A percentile compares a stretch with the other conserved stretches of the same genome.
Evolutionary conservation across 768 basidiomycete species (phyloP).

Genomic region (Cystofilobasidium macerans): DNA sequence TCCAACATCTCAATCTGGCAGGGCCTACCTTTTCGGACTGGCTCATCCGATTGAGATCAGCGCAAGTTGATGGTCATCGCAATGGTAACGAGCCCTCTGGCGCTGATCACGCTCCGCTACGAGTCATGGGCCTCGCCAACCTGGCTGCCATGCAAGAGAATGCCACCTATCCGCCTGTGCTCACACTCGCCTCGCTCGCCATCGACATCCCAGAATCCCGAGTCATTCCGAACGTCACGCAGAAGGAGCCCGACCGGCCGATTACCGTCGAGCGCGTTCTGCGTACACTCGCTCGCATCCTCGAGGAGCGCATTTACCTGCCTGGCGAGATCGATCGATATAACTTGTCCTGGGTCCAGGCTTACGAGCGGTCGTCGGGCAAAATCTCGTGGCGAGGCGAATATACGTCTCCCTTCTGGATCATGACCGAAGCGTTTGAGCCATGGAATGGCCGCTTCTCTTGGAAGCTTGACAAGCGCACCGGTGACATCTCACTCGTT

Average conservation of each 20-base stretch:
- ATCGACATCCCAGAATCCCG: not conserved
- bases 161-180: not conserved
- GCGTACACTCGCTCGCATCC: not conserved
- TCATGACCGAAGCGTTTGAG: not conserved
- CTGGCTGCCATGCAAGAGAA: not conserved
- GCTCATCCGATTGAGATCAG: not conserved
- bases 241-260: not conserved
- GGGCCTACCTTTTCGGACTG: not conserved
- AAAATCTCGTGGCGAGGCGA: not conserved
- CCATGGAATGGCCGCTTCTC: not conserved
- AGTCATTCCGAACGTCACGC: not conserved
- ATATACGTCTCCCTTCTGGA: not conserved
- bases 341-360: not conserved
- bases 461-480: not conserved
- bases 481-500: not conserved
- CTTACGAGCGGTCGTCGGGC: not conserved
- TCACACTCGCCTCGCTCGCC: not conserved
- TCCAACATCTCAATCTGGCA: not conserved
- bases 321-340: not conserved
- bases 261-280: not conserved
- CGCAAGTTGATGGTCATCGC: no score
- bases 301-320: not conserved
- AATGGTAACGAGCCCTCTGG: no score
- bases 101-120: not conserved
- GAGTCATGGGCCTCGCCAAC: not conserved